Evolutionary conservation across 345 rosid species (phyloP), one percentile per base, ranked within the genome.

Genomic region (Linum lewisii): DNA sequence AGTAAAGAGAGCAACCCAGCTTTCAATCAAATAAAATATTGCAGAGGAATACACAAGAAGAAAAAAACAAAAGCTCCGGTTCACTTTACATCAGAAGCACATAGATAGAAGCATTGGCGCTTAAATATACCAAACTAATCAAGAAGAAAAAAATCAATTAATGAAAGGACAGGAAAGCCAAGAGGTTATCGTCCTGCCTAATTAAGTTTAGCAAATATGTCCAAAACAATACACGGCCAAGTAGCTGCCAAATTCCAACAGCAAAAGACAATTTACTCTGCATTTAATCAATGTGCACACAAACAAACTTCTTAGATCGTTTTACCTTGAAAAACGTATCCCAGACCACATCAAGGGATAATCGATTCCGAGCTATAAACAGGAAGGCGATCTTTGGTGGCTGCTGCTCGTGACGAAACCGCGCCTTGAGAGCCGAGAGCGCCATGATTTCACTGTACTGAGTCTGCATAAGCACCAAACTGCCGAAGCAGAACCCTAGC

Each of bases 311-410:
- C 36, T 1, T 0, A 20, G 13, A 21, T 5, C 0, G 21, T 45
- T 13, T 16, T 68, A 78, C 99, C 96, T 78, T 66, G 67, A 93
- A 79, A 69, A 89, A 93, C 0, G 87, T 76, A 64, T 89, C 86
- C 99, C 99, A 93, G 16, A 83, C 76, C 61, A 85, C 63, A 15
- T 93, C 96, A 19, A 93, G 88, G 58, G 97, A 85, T 19, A 93
- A 81, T 2, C 97, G 91, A 59, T 93, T 93, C 60, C 97, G 72
- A 0, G 99, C 84, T 16, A 93, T 87, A 72, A 89, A 93, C 14
- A 93, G 73, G 66, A 93, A 85, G 6, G 99, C 95, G 59, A 93
- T 79, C 66, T 80, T 82, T n/a, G 84, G 85, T 58, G 67, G 74
- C 52, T 64, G 63, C 8, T 7, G 58, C 66, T 54, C 34, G 21